Evolutionary conservation across 352 stramenopile genomes (phyloP), one percentile per base, ranked within the genome.

Genomic region (Globisporangium polare): DNA sequence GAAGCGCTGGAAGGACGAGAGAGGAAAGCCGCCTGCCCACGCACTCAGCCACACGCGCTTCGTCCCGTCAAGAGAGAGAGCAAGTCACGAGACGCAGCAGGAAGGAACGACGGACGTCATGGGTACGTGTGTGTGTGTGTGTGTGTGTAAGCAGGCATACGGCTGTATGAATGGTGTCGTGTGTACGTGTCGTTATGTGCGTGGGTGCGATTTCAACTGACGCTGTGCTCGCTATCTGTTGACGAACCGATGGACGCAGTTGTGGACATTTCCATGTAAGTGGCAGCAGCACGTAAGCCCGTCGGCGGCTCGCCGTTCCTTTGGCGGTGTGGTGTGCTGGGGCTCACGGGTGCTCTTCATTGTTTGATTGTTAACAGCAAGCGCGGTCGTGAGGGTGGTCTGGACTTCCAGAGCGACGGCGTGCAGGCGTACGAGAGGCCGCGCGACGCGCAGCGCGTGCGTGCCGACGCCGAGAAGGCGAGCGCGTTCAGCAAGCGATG

Each of bases 401-500:
- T 63, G 26, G 62, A 55, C 24, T 49, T 39, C 26, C 2, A 37
- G n/a, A 57, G 58, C 6, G 60, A 61, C n/a, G 50, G 51, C 24
- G 58, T 56, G 15, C 41, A 65, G 39, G 60, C 50, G 10, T 69
- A 77, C 50, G 71, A 73, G 47, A 67, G 64, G n/a, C 65, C 74
- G 17, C 75, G 74, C 20, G 78, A 89, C 39, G 64, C 83, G 41
- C 78, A 87, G 55, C 69, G 70, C 27, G 60, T 72, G 37, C 74
- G 73, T 17, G 56, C 66, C 12, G 77, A 82, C 43, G 83, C 79
- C 50, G 82, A 85, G 58, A 83, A 79, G 51, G 67, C 33, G 13
- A 63, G 46, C 22, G 69, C 73, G 8, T 65, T 68, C 10, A 80
- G 73, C 57, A 88, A 88, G 61, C 86, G 86, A 33, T 95, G 86